Evolutionary conservation across 768 basidiomycete species (phyloP).

Genomic region (Lactarius deliciosus): DNA sequence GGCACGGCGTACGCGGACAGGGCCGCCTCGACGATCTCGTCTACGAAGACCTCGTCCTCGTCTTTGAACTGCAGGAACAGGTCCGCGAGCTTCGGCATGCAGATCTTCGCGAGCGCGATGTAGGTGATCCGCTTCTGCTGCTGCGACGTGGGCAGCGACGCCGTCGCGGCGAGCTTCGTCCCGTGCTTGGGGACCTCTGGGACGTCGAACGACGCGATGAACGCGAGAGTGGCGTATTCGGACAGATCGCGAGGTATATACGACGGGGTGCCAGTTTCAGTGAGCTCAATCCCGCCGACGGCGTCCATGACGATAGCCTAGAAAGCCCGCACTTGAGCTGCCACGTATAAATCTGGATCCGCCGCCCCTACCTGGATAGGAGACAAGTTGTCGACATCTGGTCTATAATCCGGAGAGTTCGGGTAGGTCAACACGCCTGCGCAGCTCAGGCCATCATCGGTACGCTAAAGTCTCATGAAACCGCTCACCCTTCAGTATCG

Average conservation of each 20-base stretch:
- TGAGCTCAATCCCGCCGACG: slow-evolving; percentile 64
- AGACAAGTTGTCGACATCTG: too few species aligned
- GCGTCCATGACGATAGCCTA: slow-evolving; percentile 74
- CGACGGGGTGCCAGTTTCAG: slow-evolving; percentile 60
- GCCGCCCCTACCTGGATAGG: too few species aligned
- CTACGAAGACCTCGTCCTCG: slow-evolving; percentile 60
- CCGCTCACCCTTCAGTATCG: too few species aligned
- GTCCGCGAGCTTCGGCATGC: slow-evolving; percentile 82
- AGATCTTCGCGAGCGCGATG: slow-evolving; percentile 84
- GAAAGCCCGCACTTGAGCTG: neutral
- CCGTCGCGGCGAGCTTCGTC: slow-evolving; percentile 14
- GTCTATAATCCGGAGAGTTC: too few species aligned
- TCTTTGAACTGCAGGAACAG: slow-evolving; percentile 69
- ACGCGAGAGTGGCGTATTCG: slow-evolving; percentile 84
- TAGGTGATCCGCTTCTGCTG: slow-evolving; percentile 76
- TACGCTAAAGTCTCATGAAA: too few species aligned
- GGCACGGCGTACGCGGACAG: slow-evolving; percentile 85
- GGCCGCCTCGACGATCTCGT: slow-evolving; percentile 84
- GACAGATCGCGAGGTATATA: slow-evolving; percentile 81
- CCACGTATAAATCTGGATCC: too few species aligned
- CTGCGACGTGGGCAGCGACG: slow-evolving; percentile 41
- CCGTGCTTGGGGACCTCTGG: slow-evolving; percentile 32
- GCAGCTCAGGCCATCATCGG: too few species aligned
- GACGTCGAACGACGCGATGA: slow-evolving; percentile 73
- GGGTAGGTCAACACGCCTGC: too few species aligned